Evolutionary conservation across 129 eudicot species (phyloP).

Genomic region (Tagetes erecta): DNA sequence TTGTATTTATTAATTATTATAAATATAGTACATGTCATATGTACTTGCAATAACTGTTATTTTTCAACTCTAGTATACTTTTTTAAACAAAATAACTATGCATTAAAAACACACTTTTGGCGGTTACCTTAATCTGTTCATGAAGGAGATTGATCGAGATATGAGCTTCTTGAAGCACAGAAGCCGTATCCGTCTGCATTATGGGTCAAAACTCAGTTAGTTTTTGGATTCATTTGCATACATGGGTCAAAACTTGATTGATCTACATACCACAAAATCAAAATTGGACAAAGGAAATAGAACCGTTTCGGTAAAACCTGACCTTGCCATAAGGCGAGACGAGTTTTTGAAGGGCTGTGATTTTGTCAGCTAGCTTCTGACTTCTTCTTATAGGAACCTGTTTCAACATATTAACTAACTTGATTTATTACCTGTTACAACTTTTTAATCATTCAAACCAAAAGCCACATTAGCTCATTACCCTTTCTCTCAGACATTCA

Average conservation of each 20-base stretch:
- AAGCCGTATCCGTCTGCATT: slow-evolving; percentile 75
- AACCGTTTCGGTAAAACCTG: slow-evolving; percentile 21
- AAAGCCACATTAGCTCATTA: slow-evolving; percentile 18
- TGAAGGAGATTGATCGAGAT: slow-evolving; percentile 59
- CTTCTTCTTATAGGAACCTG: slow-evolving; percentile 59
- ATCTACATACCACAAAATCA: not conserved
- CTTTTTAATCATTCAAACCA: too few species aligned
- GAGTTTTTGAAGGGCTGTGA: slow-evolving; percentile 69
- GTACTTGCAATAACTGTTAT: not conserved
- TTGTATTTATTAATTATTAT: not conserved
- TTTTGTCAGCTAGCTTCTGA: slow-evolving; percentile 67
- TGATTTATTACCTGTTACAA: not conserved
- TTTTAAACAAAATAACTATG: not conserved
- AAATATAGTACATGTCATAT: not conserved
- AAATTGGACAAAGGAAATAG: not conserved
- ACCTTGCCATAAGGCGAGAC: slow-evolving; percentile 88
- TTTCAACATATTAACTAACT: slow-evolving; percentile 18
- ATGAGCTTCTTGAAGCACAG: slow-evolving; percentile 74
- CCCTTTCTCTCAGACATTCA: slow-evolving; percentile 30
- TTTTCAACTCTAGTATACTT: not conserved
- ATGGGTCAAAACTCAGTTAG: not conserved
- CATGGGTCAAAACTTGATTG: not conserved
- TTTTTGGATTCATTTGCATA: not conserved
- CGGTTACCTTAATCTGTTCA: slow-evolving; percentile 50
- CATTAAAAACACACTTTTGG: not conserved